These are phyloP conservation scores for Solanum bulbocastanum DNA, from an alignment of 257 asterid genomes.

Conservation along the genomic window DNA sequence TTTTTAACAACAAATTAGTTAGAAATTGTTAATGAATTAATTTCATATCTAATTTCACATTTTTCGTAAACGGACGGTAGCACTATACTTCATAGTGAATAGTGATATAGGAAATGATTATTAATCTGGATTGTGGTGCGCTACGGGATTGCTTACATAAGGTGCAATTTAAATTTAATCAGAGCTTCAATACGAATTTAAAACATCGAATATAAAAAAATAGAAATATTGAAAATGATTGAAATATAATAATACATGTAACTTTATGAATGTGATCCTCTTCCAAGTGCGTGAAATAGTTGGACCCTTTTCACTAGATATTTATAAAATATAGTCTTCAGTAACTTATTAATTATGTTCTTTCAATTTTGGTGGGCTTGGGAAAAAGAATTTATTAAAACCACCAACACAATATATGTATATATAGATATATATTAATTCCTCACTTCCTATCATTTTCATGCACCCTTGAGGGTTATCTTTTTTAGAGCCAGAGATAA, in stretches of 20 bases:
- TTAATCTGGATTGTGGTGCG: no score
- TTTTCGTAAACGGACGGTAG: no score
- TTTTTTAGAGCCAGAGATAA: neutral
- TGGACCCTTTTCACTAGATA: neutral
- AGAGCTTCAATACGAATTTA: rapidly evolving
- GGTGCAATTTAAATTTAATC: no score
- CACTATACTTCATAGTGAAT: no score
- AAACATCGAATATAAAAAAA: no score
- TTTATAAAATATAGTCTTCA: neutral
- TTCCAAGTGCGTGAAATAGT: neutral
- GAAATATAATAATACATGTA: neutral
- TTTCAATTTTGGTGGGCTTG: neutral
- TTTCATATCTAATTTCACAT: no score
- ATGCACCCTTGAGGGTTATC: neutral
- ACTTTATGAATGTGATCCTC: neutral
- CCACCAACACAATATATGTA: neutral
- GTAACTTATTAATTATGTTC: neutral
- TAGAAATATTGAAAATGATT: neutral
- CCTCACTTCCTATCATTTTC: neutral
- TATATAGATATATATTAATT: neutral
- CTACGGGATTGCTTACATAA: rapidly evolving
- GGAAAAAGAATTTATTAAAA: neutral
- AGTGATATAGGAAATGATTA: no score
- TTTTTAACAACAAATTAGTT: no score
- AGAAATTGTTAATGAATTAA: no score